These are phyloP conservation scores for Fusarium piperis DNA, from an alignment of 2,329 filamentous ascomycete species.

Conservation along the genomic window DNA sequence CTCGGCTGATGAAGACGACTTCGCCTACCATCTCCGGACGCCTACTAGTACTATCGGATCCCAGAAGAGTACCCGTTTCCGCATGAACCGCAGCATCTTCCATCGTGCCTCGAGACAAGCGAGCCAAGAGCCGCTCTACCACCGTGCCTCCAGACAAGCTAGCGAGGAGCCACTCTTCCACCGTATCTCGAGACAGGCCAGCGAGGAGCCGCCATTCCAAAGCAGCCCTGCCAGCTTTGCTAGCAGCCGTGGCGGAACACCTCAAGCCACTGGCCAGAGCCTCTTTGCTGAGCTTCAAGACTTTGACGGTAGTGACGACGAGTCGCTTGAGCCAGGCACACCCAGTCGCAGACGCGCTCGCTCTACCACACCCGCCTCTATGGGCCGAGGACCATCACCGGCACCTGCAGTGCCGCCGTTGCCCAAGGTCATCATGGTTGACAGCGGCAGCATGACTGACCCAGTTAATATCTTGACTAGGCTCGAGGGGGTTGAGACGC, in stretches of 20 bases:
- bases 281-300: slow-evolving; percentile 91
- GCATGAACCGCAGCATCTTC: slow-evolving; percentile 70
- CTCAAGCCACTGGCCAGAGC: slow-evolving; percentile 71
- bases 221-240: slow-evolving; percentile 69
- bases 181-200: slow-evolving; percentile 68
- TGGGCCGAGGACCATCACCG: slow-evolving; percentile 55
- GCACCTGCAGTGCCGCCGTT: slow-evolving; percentile 60
- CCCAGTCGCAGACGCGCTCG: slow-evolving; percentile 62
- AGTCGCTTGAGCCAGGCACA: slow-evolving; percentile 66
- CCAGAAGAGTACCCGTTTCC: slow-evolving; percentile 74
- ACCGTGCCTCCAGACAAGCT: slow-evolving; percentile 67
- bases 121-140: slow-evolving; percentile 67
- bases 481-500: slow-evolving; percentile 12
- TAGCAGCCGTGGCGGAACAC: slow-evolving; percentile 60
- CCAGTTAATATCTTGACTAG: slow-evolving; percentile 54
- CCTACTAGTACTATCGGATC: slow-evolving; percentile 68
- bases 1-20: slow-evolving; percentile 77
- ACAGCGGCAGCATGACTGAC: slow-evolving; percentile 70
- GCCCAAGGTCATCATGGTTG: slow-evolving; percentile 66
- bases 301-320: slow-evolving; percentile 79
- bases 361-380: slow-evolving; percentile 60
- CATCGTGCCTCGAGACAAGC: slow-evolving; percentile 68
- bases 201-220: slow-evolving; percentile 66
- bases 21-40: slow-evolving; percentile 63
- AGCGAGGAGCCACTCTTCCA: slow-evolving; percentile 67